Evolutionary conservation across 2,329 filamentous ascomycete species (phyloP).

Genomic region (Mycogone perniciosa): DNA sequence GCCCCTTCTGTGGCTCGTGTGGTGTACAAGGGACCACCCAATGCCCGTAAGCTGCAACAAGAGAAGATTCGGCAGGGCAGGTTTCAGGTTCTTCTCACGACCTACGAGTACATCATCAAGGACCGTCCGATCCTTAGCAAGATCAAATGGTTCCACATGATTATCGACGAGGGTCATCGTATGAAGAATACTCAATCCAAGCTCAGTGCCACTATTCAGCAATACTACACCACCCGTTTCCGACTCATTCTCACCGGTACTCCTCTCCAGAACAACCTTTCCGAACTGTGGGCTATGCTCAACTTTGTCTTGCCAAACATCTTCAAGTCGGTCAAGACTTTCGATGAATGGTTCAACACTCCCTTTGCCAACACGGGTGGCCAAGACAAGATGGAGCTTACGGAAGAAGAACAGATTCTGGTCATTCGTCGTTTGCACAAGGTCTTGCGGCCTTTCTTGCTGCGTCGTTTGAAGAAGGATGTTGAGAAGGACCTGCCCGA

Average conservation of each 20-base stretch:
- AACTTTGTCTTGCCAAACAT: conserved; percentile 98
- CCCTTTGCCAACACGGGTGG: conserved; percentile 97
- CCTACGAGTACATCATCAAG: conserved; percentile 99
- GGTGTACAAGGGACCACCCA: conserved; percentile 95
- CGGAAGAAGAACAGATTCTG: conserved; percentile 98
- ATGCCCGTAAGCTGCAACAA: conserved; percentile 80
- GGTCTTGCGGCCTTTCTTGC: conserved; percentile 91
- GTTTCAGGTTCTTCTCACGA: conserved; percentile 95
- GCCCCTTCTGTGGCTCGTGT: conserved; percentile 79
- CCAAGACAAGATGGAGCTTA: conserved; percentile 98
- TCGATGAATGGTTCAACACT: conserved; percentile 99
- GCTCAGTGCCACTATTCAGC: conserved; percentile 86
- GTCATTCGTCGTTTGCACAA: conserved; percentile 98
- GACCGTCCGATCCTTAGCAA: conserved; percentile 91
- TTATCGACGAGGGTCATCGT: conserved; percentile 97
- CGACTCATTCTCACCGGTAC: conserved; percentile 96
- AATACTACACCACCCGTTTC: conserved; percentile 92
- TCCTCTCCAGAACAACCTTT: conserved; percentile 91
- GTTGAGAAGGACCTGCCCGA: conserved; percentile 98
- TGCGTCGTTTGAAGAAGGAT: conserved; percentile 98
- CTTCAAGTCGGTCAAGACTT: conserved; percentile 98
- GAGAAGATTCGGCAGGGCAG: conserved; percentile 89
- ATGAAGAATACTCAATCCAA: conserved; percentile 99
- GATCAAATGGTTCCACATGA: conserved; percentile 99
- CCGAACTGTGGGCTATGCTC: conserved; percentile 94